Base-by-base conservation (phyloP, 1,284 basidiomycete species). In the Ceratobasidium papillatum region DNA sequence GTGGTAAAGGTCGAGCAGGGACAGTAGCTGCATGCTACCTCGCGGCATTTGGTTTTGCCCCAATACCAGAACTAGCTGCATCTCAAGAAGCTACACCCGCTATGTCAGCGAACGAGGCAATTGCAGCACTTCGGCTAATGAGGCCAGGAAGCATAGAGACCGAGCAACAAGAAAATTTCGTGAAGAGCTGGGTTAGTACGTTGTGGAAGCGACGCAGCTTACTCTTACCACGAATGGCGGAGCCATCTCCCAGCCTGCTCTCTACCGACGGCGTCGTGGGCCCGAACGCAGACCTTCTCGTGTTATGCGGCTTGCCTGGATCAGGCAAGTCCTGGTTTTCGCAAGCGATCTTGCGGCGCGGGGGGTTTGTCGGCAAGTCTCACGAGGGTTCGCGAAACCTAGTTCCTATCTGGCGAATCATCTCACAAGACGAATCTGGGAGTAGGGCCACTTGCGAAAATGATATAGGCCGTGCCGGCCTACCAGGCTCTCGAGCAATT, bases 1-100 rank as follows among this genome's bases (percentile, higher is more conserved):
- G 88, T 1, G 89, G 89, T 0, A 89, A 88, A 77, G 88, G 89
- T 0, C 84, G 88, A 17, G 88, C 89, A 22, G 89, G 89, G 11
- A 89, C 87, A 0, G 86, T 90, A 0, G 84, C 86, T 5, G 88
- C 88, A 0, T 89, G 88, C 77, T 89, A 88, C 77, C 81, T 90
- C 54, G 84, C 84, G 34, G 87, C 88, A 1, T 87, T 84, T 77
- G 88, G 88, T 0, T 89, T 89, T 79, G 78, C 79, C 14, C 82
- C 81, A 49, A 84, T 85, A 2, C 62, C 58, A n/a, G 22, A 64
- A 14, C 62, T 43, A 58, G 47, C 34, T 27, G 77, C 79, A 11
- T 74, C 77, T n/a, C 71, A 79, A 43, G 82, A 83, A 76, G 82
- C 82, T 3, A 84, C 85, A 64, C 88, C 88, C 1, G 81, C 82